These are phyloP conservation scores for Polysphondylium violaceum DNA, from an alignment of 78 protist species.

Conservation along the genomic window DNA sequence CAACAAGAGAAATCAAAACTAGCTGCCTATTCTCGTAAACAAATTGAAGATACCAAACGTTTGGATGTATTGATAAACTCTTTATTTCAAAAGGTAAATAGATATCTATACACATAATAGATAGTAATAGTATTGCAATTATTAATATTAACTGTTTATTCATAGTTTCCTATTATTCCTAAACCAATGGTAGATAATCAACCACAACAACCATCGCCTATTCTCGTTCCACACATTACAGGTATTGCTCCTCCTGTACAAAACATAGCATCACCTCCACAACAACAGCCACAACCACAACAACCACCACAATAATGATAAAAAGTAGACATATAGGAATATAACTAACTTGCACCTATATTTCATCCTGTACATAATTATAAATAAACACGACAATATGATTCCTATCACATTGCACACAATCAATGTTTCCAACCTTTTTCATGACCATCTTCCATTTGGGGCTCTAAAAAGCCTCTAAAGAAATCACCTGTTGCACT, in stretches of 20 bases:
- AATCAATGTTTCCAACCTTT: constrained; percentile 67
- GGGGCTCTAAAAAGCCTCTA: constrained; percentile 69
- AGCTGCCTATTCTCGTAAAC: constrained; percentile 38
- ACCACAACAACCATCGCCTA: too few species aligned
- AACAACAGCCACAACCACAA: constrained; percentile 2
- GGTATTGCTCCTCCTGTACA: background rate
- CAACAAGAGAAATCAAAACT: constrained; percentile 64
- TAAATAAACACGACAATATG: too few species aligned
- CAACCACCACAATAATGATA: constrained; percentile 2
- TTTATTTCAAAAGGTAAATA: constrained; percentile 32
- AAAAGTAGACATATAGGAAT: background rate
- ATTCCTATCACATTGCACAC: too few species aligned
- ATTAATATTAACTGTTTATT: too few species aligned
- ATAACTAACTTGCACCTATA: too few species aligned
- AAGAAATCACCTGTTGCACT: constrained; percentile 19
- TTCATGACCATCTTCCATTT: constrained; percentile 75
- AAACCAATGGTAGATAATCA: too few species aligned
- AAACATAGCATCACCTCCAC: background rate
- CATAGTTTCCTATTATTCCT: too few species aligned
- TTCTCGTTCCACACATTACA: too few species aligned
- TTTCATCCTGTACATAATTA: too few species aligned
- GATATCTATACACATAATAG: too few species aligned
- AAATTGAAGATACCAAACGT: constrained; percentile 66
- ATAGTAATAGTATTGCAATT: too few species aligned
- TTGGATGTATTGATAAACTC: constrained; percentile 40